A percentile compares a stretch with the other conserved stretches of the same genome.
Evolutionary conservation across 495 filamentous ascomycete genomes (phyloP).

Genomic region (Aspergillus ostianus): DNA sequence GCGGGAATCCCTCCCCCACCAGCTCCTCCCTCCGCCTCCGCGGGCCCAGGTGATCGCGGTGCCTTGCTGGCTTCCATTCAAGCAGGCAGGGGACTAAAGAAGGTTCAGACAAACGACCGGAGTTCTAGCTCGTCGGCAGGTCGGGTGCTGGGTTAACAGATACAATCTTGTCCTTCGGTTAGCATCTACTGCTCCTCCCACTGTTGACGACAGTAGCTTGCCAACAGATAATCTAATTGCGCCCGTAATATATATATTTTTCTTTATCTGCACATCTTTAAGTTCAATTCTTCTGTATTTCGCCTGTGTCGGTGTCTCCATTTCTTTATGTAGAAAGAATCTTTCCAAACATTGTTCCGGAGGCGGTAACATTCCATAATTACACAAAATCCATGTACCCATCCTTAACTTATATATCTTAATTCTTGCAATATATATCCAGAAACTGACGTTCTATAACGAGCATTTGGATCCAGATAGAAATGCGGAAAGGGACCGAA

Average conservation of each 20-base stretch:
- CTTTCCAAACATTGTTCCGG: not conserved
- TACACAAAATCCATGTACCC: not conserved
- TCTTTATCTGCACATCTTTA: not conserved
- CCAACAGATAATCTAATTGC: not conserved
- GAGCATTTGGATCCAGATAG: no score
- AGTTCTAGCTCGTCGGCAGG: constrained; percentile 69
- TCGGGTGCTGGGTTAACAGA: constrained; percentile 54
- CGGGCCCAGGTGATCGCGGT: constrained; percentile 44
- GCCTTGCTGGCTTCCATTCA: constrained; percentile 80
- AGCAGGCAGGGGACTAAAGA: constrained; percentile 70
- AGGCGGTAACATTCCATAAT: not conserved
- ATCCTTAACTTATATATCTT: not conserved
- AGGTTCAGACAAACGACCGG: constrained; percentile 82
- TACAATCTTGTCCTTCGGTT: not conserved
- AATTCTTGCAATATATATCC: not conserved
- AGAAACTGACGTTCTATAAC: not conserved
- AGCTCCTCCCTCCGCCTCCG: constrained; percentile 51
- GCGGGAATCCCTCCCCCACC: constrained; percentile 52
- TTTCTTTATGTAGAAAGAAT: not conserved
- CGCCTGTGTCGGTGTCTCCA: not conserved
- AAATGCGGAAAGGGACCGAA: not conserved
- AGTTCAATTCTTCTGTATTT: not conserved
- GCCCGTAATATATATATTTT: not conserved
- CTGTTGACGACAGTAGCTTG: not conserved
- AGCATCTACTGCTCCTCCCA: not conserved